Evolutionary conservation across 1,284 basidiomycete genomes (phyloP), one percentile per base, ranked within the genome.

Genomic region (Mycena citricolor): DNA sequence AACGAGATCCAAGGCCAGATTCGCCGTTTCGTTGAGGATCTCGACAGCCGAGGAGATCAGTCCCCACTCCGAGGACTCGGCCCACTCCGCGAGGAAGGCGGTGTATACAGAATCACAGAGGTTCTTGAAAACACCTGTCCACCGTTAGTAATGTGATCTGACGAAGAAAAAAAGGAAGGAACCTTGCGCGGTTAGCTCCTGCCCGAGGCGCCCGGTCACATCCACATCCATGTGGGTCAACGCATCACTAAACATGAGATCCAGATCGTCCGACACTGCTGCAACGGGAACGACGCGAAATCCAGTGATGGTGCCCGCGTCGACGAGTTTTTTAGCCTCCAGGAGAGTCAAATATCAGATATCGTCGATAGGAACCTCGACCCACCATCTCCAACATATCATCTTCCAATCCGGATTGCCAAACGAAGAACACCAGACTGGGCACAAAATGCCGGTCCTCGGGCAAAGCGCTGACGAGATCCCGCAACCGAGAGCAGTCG

Each of bases 401-500:
- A 13, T 61, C 65, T 30, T 74, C 71, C 8, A 66, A n/a, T n/a
- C n/a, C n/a, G n/a, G n/a, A n/a, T n/a, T n/a, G 62, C 84, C 85
- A 88, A 14, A 67, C 69, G 32, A 87, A 61, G 7, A 82, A 61
- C 12, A 87, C 44, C 4, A 87, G 58, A 1, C 77, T 74, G 8
- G 85, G 81, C 2, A 71, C 55, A 54, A 79, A 87, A 62, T 76
- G 72, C 16, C 77, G 76, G 32, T 69, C 66, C 4, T 63, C 49
- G 1, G 79, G 77, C 19, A 86, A 62, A 2, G 64, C 60, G 30
- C 75, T 66, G 21, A 86, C 57, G 14, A 86, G 65, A 46, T 85
- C 81, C 17, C 84, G 74, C 14, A 88, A 62, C 14, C 86, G 76
- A 17, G 78, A 62, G 54, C 81, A 86, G 57, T 88, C 85, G 50